Evolutionary conservation across 768 basidiomycete genomes (phyloP), one percentile per base, ranked within the genome.

Genomic region (Rhodosporidiobolus odoratus): DNA sequence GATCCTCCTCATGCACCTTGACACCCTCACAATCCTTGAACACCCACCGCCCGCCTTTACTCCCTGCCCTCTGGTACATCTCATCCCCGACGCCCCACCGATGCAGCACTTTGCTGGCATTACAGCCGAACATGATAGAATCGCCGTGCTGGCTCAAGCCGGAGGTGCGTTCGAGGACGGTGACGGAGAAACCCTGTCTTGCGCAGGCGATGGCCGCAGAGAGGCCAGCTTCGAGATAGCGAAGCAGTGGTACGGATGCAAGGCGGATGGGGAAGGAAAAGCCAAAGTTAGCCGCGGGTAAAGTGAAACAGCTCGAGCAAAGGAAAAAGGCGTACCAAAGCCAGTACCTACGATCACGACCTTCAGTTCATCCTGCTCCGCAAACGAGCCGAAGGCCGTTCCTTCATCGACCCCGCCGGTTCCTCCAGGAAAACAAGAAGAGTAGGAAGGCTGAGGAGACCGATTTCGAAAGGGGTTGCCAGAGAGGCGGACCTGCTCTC

Each of bases 181-280:
- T 67, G 17, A 73, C 72, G 25, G 65, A 27, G 38, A 65, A 68
- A 35, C 62, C 58, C 58, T 75, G 71, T 0, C 74, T 37, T 1
- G 74, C 71, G 65, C 68, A 70, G 27, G 74, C 74, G 58, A 75
- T 65, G 9, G 74, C 71, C 2, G 74, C 48, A 19, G 71, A 64
- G 30, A 75, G 62, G 2, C 74, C 74, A 4, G 62, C 74, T 75
- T 45, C n/a, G 12, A 17, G 6, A 4, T 23, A n/a, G 34, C 40
- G n/a, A 41, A 21, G 30, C 8, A 16, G 37, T 10, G 25, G 25
- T 10, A 1, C 32, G 13, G 50, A 0, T 50, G 25, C 27, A 8
- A 43, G 12, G 19, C 8, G 40, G 13, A 15, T 2, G 7, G 16
- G 6, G 9, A 9, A 17, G 12, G 23, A 15, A 6, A 30, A 16